Evolutionary conservation across 2,329 filamentous ascomycete species (phyloP).

Genomic region (Botrytis hyacinthi): DNA sequence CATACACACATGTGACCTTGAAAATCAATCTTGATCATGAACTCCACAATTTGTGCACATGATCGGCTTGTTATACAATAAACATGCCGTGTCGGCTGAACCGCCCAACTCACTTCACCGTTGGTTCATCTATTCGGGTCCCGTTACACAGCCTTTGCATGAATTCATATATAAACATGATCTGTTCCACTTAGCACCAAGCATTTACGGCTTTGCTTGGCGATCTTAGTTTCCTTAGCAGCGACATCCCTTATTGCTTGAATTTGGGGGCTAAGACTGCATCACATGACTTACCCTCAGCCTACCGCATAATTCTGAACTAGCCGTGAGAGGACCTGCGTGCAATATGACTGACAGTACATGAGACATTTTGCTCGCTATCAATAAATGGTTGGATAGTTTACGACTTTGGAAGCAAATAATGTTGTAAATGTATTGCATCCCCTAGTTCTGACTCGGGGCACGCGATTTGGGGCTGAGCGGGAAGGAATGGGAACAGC

Average conservation of each 20-base stretch:
- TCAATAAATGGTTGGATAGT: background rate
- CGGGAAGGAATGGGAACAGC: background rate
- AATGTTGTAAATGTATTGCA: background rate
- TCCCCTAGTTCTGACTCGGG: background rate
- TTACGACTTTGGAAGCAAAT: background rate
- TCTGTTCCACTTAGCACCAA: background rate
- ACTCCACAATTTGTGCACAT: background rate
- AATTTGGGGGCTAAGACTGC: background rate
- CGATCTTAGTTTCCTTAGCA: background rate
- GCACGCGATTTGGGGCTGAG: background rate
- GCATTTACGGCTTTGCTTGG: background rate
- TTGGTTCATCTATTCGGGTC: background rate
- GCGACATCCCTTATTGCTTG: background rate
- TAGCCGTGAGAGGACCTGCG: constrained; percentile 1
- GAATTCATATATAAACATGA: background rate
- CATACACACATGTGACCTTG: background rate
- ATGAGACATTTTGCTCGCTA: background rate
- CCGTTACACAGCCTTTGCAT: background rate
- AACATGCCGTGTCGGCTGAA: background rate
- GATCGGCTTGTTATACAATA: background rate
- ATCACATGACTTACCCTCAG: background rate
- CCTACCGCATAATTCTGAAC: background rate
- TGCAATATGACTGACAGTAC: background rate
- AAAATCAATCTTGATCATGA: background rate
- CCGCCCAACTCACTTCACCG: background rate